phyloP scores from a whole-genome alignment of 192 early-diverging fungal species.

The Coemansia asiatica region DNA sequence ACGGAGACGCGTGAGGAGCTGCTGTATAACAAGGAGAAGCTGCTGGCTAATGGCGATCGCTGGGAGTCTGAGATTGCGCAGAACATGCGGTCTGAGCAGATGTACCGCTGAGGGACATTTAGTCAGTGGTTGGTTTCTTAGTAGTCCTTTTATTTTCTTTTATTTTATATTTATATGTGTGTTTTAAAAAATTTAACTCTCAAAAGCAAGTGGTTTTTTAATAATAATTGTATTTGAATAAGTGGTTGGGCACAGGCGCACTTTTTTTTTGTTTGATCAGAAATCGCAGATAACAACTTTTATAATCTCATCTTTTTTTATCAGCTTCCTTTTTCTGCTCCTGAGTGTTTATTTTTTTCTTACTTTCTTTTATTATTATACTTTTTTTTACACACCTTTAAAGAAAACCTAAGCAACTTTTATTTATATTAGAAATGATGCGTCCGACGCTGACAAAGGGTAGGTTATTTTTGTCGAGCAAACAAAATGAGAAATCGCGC shows the following conservation, averaged over 20 bases:
- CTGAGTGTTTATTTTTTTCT: too few species aligned
- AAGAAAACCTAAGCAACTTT: neutral
- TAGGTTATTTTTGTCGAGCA: neutral
- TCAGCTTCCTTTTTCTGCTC: neutral
- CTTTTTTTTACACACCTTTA: neutral
- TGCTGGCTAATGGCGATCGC: constrained; percentile 95
- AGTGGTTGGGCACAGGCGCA: neutral
- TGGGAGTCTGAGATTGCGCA: constrained; percentile 94
- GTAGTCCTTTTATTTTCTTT: constrained; percentile 10
- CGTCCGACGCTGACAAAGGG: constrained; percentile 12
- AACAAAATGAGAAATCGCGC: neutral
- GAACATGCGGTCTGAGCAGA: constrained; percentile 65
- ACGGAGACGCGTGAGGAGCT: constrained; percentile 98
- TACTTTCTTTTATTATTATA: neutral
- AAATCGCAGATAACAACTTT: neutral
- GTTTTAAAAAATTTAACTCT: constrained; percentile 4
- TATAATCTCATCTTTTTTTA: neutral
- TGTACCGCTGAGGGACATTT: constrained; percentile 56
- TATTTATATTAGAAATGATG: constrained; percentile 17
- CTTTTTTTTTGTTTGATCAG: neutral
- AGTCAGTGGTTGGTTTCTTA: neutral
- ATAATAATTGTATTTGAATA: neutral
- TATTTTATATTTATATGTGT: neutral
- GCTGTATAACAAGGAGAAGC: constrained; percentile 97
- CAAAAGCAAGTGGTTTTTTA: too few species aligned